These are phyloP conservation scores for Penicillium aurantiogriseum DNA, from an alignment of 2,329 filamentous ascomycete species.

Conservation along the genomic window DNA sequence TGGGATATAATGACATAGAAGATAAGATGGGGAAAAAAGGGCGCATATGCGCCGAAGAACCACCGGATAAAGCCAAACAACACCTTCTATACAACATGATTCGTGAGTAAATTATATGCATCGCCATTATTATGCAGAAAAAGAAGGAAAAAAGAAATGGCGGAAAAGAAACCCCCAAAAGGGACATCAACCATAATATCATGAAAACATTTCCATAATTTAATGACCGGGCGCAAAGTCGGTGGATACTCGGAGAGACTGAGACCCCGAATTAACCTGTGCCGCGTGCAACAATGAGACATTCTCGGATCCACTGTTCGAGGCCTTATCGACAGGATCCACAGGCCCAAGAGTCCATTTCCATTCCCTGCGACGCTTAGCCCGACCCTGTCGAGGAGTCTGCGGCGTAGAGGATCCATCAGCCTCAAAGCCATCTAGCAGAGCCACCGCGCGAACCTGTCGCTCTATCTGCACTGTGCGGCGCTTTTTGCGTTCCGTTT, in stretches of 20 bases:
- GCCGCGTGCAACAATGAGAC: constrained; percentile 2
- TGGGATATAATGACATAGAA: constrained; percentile 2
- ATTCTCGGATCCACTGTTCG: constrained; percentile 8
- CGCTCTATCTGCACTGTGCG: constrained; percentile 33
- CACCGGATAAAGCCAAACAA: constrained; percentile 7
- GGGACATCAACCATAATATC: not conserved
- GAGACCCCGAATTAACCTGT: not conserved
- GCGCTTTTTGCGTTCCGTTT: constrained; percentile 38
- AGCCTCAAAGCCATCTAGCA: constrained; percentile 46
- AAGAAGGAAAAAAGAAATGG: not conserved
- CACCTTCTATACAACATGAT: constrained; percentile 26
- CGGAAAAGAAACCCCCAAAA: not conserved
- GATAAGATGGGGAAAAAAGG: not conserved
- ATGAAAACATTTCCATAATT: not conserved
- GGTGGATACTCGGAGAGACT: not conserved
- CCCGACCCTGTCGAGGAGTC: constrained; percentile 54
- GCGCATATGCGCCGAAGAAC: not conserved
- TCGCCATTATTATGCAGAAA: constrained; percentile 16
- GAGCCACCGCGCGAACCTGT: constrained; percentile 41
- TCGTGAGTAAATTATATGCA: constrained; percentile 18
- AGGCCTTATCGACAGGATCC: constrained; percentile 32
- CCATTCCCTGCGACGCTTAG: constrained; percentile 57
- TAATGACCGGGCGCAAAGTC: constrained; percentile 2
- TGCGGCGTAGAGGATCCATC: constrained; percentile 49
- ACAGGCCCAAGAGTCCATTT: constrained; percentile 56